Evolutionary conservation across 106 monocot species (phyloP), one percentile per base, ranked within the genome.

Genomic region (Amphibolis antarctica): DNA sequence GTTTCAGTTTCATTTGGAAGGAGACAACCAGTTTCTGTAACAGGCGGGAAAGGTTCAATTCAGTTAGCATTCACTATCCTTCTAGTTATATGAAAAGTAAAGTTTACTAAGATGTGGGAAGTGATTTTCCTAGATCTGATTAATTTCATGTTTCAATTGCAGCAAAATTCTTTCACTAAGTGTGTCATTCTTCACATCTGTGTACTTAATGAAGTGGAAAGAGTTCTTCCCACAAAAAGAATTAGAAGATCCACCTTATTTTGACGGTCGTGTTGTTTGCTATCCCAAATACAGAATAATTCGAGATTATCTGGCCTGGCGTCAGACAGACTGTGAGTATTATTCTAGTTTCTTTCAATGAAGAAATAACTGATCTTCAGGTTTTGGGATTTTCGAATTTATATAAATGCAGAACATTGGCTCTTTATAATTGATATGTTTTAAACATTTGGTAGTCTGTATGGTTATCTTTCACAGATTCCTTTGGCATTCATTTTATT

Each of bases 271-370:
- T 63, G 81, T 81, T 49, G 73, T 94, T 43, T 81, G 83, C 73
- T 94, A 89, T 64, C 89, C 93, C 55, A 86, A 60, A 80, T 72
- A 27, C 44, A 81, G 83, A 52, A 81, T 83, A 13, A 63, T 94
- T 19, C 63, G 54, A 63, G 93, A 94, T 78, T 94, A 94, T 76
- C 53, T 94, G 30, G 68, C 83, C 67, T 94, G 93, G 89, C 83
- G 89, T 69, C 93, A 94, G 76, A 83, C 75, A 47, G 93, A 94
- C 43, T 94, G 93, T 94, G 66, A 89, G 93, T 74, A 66, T 46
- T 54, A 23, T 12, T 5, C 45, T 44, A 15, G 6, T 31, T 72
- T 12, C 28, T 46, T 20, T 4, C 9, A 56, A 58, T 18, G 31
- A 26, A 59, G 19, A 18, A 64, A 0, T 44, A 19, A 10, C 22